These are phyloP conservation scores for Penicillium crustosum DNA, from an alignment of 2,329 filamentous ascomycete species.

Conservation along the genomic window DNA sequence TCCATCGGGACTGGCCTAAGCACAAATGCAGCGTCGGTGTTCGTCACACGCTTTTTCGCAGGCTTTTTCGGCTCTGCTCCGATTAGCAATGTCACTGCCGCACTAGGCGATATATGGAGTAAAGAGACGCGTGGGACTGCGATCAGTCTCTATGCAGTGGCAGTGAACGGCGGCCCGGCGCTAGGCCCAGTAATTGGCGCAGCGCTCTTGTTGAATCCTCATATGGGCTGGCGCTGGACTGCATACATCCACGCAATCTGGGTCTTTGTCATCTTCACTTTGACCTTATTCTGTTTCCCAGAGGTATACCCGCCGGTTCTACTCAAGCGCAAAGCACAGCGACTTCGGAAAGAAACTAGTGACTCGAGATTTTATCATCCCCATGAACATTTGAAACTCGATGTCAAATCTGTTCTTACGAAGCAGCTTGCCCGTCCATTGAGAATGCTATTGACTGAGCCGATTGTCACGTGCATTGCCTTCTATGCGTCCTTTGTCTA, in stretches of 20 bases:
- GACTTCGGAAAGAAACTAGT: constrained; percentile 40
- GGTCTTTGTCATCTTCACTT: constrained; percentile 30
- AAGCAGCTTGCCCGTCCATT: constrained; percentile 1
- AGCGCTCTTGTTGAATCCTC: constrained; percentile 34
- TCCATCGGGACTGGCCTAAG: constrained; percentile 48
- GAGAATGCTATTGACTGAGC: constrained; percentile 49
- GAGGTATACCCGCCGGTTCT: constrained; percentile 44
- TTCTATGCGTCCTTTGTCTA: constrained; percentile 51
- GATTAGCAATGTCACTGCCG: constrained; percentile 46
- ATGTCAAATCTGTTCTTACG: constrained; percentile 21
- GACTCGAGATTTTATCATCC: constrained; percentile 46
- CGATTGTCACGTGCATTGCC: constrained; percentile 49
- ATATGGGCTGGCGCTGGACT: constrained; percentile 49
- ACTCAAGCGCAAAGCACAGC: constrained; percentile 41
- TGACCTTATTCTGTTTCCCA: constrained; percentile 36
- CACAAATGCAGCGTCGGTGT: constrained; percentile 37
- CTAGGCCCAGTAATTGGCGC: constrained; percentile 47
- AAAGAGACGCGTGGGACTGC: constrained; percentile 41
- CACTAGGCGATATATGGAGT: constrained; percentile 46
- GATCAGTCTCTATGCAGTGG: constrained; percentile 42
- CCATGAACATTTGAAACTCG: constrained; percentile 47
- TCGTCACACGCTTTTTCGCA: constrained; percentile 47
- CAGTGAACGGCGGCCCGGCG: constrained; percentile 44
- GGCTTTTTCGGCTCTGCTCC: constrained; percentile 49
- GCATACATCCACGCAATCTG: constrained; percentile 48